Percentiles rank a stretch among this genome's conserved stretches.
These are phyloP conservation scores for Helotiales sp. DNA, from an alignment of 2,329 filamentous ascomycete species.

Conservation along the genomic window DNA sequence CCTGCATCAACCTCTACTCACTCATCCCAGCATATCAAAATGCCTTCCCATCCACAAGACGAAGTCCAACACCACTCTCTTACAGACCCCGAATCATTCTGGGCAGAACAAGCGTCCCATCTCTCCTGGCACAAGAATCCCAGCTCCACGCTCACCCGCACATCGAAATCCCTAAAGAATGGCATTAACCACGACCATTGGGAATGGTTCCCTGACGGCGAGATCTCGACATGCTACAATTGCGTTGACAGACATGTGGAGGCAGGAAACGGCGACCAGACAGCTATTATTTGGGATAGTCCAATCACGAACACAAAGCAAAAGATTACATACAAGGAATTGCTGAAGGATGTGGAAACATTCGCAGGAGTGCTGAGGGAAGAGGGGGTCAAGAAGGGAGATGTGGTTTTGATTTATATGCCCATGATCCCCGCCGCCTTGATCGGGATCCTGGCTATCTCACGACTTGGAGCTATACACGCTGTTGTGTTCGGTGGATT, in stretches of 20 bases:
- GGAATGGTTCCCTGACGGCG: constrained; percentile 87
- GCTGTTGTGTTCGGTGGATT: constrained; percentile 94
- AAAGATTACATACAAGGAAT: constrained; percentile 70
- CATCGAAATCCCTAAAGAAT: constrained; percentile 62
- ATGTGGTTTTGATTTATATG: constrained; percentile 94
- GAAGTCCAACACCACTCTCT: constrained; percentile 52
- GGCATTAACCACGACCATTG: constrained; percentile 72
- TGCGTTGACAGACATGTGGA: constrained; percentile 88
- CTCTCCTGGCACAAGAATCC: constrained; percentile 82
- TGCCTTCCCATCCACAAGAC: constrained; percentile 35
- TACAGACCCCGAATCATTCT: constrained; percentile 70
- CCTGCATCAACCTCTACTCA: background rate
- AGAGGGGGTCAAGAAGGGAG: constrained; percentile 78
- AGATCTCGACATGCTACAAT: constrained; percentile 91
- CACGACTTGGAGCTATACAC: constrained; percentile 82
- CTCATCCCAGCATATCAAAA: constrained; percentile 10
- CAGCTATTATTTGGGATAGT: constrained; percentile 85
- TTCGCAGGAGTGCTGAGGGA: constrained; percentile 80
- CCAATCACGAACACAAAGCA: constrained; percentile 76
- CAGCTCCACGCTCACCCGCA: constrained; percentile 56
- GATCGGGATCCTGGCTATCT: constrained; percentile 81
- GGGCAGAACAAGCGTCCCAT: constrained; percentile 70
- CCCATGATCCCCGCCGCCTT: constrained; percentile 91
- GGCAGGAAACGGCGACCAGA: constrained; percentile 69
- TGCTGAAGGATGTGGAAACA: constrained; percentile 78